Evolutionary conservation across 768 basidiomycete species (phyloP), one percentile per base, ranked within the genome.

Genomic region (Cystofilobasidium capitatum): DNA sequence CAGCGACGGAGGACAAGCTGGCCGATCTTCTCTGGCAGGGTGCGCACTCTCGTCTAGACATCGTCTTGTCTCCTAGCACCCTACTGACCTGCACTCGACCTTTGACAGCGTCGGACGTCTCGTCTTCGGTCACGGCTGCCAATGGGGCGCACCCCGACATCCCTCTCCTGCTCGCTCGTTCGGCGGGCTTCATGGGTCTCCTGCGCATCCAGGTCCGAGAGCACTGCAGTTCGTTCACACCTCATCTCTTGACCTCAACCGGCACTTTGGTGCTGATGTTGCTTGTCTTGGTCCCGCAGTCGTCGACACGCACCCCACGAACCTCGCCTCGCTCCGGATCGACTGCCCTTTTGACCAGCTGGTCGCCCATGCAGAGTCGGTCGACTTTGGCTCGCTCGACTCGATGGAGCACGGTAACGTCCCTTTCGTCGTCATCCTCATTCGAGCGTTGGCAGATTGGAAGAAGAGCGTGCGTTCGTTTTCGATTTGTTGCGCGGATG

Each of bases 171-270:
- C 81, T 86, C 29, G 85, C 96, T 35, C 82, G 87, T 70, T 89
- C 87, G 16, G 86, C 89, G 22, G 96, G 96, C 1, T 97, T 98
- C 77, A 79, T 94, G 4, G 90, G 89, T 26, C 86, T 90, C 69
- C 86, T 98, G 68, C 86, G 84, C 70, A 84, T 91, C 58, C 96
- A 98, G 75, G 88, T 88, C 71, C 85, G 88, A 70, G 91, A 94
- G 73, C 89, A 94, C 74, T 82, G 85, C 69, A 82, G 89, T 93
- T 71, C 74, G 87, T 78, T 39, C 29, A 8, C 9, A 64, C n/a
- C 35, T 35, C 20, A 17, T 49, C 8, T 17, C 36, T 12, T 5
- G 22, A n/a, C 20, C 31, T 58, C 1, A 57, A 22, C 20, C 22
- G 8, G 6, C 31, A 8, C 8, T 24, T 2, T 45, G 1, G 14